These are phyloP conservation scores for Mycena belliarum DNA, from an alignment of 768 basidiomycete species.

Conservation along the genomic window DNA sequence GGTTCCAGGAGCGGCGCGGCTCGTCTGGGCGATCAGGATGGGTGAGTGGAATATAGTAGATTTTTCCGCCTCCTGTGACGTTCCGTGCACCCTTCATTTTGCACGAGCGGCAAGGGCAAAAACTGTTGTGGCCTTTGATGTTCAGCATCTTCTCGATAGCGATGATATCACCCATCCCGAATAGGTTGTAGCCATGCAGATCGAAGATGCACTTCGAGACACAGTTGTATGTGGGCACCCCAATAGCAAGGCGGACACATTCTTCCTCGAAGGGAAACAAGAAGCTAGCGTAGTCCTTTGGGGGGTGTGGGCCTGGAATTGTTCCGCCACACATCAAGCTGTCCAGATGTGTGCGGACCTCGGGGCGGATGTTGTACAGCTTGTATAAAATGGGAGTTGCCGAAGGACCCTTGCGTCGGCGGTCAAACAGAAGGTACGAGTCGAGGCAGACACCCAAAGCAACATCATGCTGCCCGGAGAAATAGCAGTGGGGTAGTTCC, in stretches of 20 bases:
- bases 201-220: constrained; percentile 31
- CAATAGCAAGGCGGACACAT: not conserved
- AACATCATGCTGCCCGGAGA: constrained; percentile 39
- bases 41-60: constrained; percentile 21
- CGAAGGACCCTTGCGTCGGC: constrained; percentile 27
- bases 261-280: not conserved
- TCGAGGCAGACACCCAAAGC: constrained; percentile 44
- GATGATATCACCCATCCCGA: constrained; percentile 35
- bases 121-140: constrained; percentile 39
- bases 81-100: constrained; percentile 30
- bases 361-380: constrained; percentile 40
- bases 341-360: constrained; percentile 27
- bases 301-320: constrained; percentile 35
- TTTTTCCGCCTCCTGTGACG: constrained; percentile 26
- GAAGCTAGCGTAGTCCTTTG: constrained; percentile 12
- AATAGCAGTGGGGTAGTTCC: constrained; percentile 29
- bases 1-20: constrained; percentile 8
- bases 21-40: constrained; percentile 17
- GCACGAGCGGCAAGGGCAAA: constrained; percentile 36
- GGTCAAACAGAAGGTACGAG: constrained; percentile 42
- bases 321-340: constrained; percentile 32
- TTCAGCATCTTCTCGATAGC: constrained; percentile 31
- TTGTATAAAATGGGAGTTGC: constrained; percentile 44
- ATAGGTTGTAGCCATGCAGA: constrained; percentile 30
- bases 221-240: constrained; percentile 23